Conservation (phyloP, 495 filamentous ascomycete genomes). For the Rostrohypoxylon terebratum region DNA sequence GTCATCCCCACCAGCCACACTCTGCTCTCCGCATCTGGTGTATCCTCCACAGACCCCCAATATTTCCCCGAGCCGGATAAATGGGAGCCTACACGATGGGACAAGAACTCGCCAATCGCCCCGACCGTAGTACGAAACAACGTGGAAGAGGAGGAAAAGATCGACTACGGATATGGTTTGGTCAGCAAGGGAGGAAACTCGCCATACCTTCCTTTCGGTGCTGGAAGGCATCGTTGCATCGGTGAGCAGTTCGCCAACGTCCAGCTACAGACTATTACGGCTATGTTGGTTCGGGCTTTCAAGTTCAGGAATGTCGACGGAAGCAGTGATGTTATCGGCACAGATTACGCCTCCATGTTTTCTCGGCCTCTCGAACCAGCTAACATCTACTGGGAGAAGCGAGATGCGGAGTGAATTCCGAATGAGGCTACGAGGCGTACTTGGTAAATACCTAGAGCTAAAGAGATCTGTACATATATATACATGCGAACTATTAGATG, state of each 20-base stretch:
- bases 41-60: conserved; percentile 72
- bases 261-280: conserved; percentile 86
- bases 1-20: conserved; percentile 80
- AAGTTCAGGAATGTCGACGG: conserved; percentile 79
- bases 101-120: conserved; percentile 59
- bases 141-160: conserved; percentile 76
- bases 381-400: conserved; percentile 73
- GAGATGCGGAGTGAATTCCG: conserved; percentile 46
- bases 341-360: conserved; percentile 83
- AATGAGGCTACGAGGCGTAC: conserved; percentile 12
- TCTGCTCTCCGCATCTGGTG: conserved; percentile 84
- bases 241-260: conserved; percentile 97
- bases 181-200: conserved; percentile 86
- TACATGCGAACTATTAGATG: conserved; percentile 33
- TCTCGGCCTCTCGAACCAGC: conserved; percentile 73
- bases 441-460: conserved; percentile 16
- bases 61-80: conserved; percentile 83
- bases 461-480: conserved; percentile 43
- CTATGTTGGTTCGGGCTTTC: conserved; percentile 80
- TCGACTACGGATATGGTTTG: conserved; percentile 95
- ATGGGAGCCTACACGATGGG: conserved; percentile 95
- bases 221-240: conserved; percentile 93
- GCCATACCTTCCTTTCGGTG: conserved; percentile 95
- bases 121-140: conserved; percentile 59
- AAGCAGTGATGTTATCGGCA: conserved; percentile 74